Evolutionary conservation across 805 yeast species (phyloP).

Genomic region (Starmerella roubikii): DNA sequence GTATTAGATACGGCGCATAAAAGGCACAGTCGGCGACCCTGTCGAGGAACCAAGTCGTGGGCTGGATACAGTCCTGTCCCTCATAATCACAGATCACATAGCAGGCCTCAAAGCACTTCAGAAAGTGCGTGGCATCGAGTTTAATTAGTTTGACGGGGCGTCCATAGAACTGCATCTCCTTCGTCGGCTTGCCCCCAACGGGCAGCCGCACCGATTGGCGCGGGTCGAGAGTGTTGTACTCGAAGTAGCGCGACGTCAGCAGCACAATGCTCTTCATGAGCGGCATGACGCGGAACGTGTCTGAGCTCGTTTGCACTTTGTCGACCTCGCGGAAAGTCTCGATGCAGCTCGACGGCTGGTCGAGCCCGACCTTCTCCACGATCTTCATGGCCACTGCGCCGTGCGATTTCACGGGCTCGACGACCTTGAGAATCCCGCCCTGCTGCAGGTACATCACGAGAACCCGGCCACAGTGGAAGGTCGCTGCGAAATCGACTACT

Average conservation of each 20-base stretch:
- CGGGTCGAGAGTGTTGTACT: slow-evolving; percentile 47
- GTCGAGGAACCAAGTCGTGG: slow-evolving; percentile 32
- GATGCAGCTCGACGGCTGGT: slow-evolving; percentile 19
- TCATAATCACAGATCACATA: slow-evolving; percentile 51
- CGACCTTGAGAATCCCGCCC: slow-evolving; percentile 47
- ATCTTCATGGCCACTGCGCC: slow-evolving; percentile 15
- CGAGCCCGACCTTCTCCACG: slow-evolving; percentile 11
- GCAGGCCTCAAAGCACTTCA: slow-evolving; percentile 56
- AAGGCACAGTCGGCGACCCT: slow-evolving; percentile 27
- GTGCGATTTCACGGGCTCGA: slow-evolving; percentile 36
- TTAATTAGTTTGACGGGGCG: slow-evolving; percentile 37
- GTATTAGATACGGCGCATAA: slow-evolving; percentile 32
- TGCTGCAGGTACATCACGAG: slow-evolving; percentile 44
- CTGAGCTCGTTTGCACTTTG: slow-evolving; percentile 40
- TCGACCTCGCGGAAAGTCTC: slow-evolving; percentile 35
- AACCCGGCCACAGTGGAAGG: slow-evolving; percentile 49
- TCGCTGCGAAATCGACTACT: slow-evolving; percentile 47
- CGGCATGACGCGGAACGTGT: slow-evolving; percentile 45
- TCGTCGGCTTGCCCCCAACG: not conserved
- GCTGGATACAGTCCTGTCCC: slow-evolving; percentile 29
- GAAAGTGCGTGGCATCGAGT: slow-evolving; percentile 38
- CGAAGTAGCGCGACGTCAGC: slow-evolving; percentile 47
- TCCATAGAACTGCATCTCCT: slow-evolving; percentile 23
- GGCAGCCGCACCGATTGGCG: slow-evolving; percentile 47
- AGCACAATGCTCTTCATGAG: slow-evolving; percentile 55